Percentiles rank a stretch among this genome's conserved stretches.
Conservation (phyloP, 345 rosid genomes). For the Ricinus communis region DNA sequence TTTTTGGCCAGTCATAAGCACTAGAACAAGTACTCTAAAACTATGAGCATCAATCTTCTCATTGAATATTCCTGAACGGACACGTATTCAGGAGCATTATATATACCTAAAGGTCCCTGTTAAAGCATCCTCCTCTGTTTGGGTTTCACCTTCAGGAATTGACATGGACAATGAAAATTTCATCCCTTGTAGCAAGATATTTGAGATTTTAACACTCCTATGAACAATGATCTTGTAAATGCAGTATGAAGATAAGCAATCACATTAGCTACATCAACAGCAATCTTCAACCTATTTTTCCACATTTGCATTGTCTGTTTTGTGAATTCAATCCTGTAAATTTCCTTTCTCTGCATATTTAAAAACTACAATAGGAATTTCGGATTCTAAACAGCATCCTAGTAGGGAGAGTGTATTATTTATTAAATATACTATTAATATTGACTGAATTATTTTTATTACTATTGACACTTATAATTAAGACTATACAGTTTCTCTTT, state of each 20-base stretch:
- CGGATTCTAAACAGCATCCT: no score
- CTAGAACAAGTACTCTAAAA: background rate
- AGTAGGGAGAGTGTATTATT: no score
- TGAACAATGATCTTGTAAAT: constrained; percentile 9
- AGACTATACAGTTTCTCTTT: no score
- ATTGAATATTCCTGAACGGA: background rate
- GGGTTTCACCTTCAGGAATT: constrained; percentile 9
- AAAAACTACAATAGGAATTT: constrained; percentile 12
- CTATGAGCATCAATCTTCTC: background rate
- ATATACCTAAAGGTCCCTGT: no score
- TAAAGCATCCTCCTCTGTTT: background rate
- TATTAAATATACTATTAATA: no score
- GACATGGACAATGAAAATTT: background rate
- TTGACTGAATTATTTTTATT: no score
- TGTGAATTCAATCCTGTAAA: background rate
- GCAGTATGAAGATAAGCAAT: constrained; percentile 19
- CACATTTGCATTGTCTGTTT: background rate
- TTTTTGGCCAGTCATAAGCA: constrained; percentile 10
- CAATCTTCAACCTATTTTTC: constrained; percentile 19
- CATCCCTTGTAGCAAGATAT: background rate
- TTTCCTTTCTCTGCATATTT: background rate
- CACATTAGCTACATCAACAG: constrained; percentile 16
- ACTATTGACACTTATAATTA: no score
- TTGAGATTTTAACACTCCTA: background rate
- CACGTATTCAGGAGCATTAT: background rate